A percentile compares a stretch with the other conserved stretches of the same genome.
Conservation (phyloP, 768 basidiomycete genomes). For the Nidularia pulvinata region DNA sequence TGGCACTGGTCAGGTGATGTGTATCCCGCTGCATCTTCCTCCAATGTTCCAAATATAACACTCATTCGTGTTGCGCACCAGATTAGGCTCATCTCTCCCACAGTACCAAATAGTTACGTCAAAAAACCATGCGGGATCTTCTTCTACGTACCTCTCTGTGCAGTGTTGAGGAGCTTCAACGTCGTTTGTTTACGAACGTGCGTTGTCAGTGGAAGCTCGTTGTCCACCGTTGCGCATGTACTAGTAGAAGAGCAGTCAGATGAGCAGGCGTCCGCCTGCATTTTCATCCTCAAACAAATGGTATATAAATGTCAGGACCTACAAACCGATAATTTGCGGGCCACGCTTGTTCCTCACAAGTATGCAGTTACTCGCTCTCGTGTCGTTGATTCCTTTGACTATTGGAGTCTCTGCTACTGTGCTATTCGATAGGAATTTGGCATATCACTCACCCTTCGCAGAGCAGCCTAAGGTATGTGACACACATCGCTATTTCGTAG, state of each 20-base stretch:
- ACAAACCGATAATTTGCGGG: too few species aligned
- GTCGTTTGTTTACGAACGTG: slow-evolving; percentile 1
- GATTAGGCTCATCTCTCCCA: background rate
- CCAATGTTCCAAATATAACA: background rate
- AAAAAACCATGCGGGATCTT: background rate
- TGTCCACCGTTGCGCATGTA: background rate
- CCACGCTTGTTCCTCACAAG: background rate
- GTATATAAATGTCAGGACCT: background rate
- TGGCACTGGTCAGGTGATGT: too few species aligned
- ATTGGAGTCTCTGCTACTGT: slow-evolving; percentile 11
- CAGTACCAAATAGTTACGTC: background rate
- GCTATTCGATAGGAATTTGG: slow-evolving; percentile 35
- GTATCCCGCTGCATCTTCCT: background rate
- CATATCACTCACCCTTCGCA: slow-evolving; percentile 35
- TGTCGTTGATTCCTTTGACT: slow-evolving; percentile 4
- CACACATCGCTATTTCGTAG: background rate
- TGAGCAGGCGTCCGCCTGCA: background rate
- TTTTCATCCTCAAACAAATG: background rate
- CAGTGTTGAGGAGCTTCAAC: background rate
- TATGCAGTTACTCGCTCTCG: background rate
- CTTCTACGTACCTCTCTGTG: background rate
- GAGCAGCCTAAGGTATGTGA: slow-evolving; percentile 25
- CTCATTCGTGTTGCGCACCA: background rate
- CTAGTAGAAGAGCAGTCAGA: background rate
- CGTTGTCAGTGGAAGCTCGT: background rate